phyloP scores from a whole-genome alignment of 2,329 filamentous ascomycete genomes.

The Aspergillus ochraceoroseus region DNA sequence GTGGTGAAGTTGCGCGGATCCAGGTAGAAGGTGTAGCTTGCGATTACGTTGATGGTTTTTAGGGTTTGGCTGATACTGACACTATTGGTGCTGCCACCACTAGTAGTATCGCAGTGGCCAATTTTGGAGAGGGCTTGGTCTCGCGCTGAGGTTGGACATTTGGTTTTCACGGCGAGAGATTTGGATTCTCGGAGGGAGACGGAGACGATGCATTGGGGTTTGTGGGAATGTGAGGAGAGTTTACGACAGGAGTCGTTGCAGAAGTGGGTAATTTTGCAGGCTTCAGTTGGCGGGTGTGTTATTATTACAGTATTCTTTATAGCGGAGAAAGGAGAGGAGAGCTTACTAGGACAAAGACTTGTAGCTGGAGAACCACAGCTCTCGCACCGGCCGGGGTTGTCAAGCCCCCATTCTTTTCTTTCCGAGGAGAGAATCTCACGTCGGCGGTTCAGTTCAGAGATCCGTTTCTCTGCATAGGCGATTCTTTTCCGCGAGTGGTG shows the following conservation, averaged over 20 bases:
- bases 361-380: conserved; percentile 22
- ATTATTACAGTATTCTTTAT: not conserved
- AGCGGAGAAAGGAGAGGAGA: not conserved
- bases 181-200: conserved; percentile 31
- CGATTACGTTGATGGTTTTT: conserved; percentile 20
- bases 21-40: conserved; percentile 29
- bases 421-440: conserved; percentile 26
- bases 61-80: not conserved
- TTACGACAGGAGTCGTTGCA: conserved; percentile 29
- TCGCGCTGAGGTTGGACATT: conserved; percentile 23
- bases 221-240: conserved; percentile 14
- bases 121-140: conserved; percentile 29
- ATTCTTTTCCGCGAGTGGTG: conserved; percentile 27
- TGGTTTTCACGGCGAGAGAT: conserved; percentile 28
- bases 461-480: conserved; percentile 26
- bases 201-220: conserved; percentile 27
- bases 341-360: conserved; percentile 28
- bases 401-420: conserved; percentile 26
- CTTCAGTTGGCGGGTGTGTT: conserved; percentile 11
- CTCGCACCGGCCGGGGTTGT: conserved; percentile 23
- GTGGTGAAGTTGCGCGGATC: conserved; percentile 33
- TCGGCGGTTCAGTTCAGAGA: conserved; percentile 26
- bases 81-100: not conserved
- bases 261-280: conserved; percentile 30
- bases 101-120: conserved; percentile 13